phyloP scores from a whole-genome alignment of 2,329 filamentous ascomycete species.

The Dothistroma pini region DNA sequence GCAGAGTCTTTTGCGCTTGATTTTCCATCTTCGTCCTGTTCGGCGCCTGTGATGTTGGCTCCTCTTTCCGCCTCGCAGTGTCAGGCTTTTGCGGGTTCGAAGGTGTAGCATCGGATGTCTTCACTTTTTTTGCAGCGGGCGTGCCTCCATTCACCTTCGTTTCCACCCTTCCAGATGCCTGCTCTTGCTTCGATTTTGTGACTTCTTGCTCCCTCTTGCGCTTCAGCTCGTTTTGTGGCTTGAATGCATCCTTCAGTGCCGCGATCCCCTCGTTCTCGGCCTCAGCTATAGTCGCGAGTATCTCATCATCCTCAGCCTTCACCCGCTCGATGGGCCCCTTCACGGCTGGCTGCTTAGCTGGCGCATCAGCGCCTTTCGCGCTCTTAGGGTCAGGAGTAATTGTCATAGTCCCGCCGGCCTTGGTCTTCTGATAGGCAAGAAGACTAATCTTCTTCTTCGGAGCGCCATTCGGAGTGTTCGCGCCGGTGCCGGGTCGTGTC shows the following conservation, averaged over 20 bases:
- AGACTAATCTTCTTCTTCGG: slow-evolving; percentile 61
- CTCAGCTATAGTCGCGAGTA: slow-evolving; percentile 28
- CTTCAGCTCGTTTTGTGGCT: slow-evolving; percentile 25
- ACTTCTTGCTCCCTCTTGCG: slow-evolving; percentile 24
- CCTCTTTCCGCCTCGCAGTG: neutral
- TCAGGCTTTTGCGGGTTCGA: slow-evolving; percentile 4
- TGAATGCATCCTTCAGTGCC: slow-evolving; percentile 13
- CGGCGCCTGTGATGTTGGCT: neutral
- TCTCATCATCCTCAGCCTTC: slow-evolving; percentile 33
- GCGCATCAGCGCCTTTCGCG: slow-evolving; percentile 18
- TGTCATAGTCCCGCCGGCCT: slow-evolving; percentile 35
- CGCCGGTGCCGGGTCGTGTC: slow-evolving; percentile 35
- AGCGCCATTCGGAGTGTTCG: slow-evolving; percentile 39
- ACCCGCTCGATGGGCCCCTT: slow-evolving; percentile 33
- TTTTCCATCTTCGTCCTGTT: slow-evolving; percentile 2
- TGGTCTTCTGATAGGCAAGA: slow-evolving; percentile 58
- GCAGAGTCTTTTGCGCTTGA: slow-evolving; percentile 11
- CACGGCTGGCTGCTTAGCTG: slow-evolving; percentile 28
- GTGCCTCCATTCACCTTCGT: neutral
- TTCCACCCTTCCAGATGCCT: neutral
- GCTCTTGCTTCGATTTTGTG: slow-evolving; percentile 1
- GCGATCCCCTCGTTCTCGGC: slow-evolving; percentile 17
- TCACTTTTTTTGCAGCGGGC: slow-evolving; percentile 9
- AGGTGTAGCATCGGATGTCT: slow-evolving; percentile 5
- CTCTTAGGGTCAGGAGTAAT: slow-evolving; percentile 20